These are phyloP conservation scores for Pholiota conissans DNA, from an alignment of 768 basidiomycete genomes.

Conservation along the genomic window DNA sequence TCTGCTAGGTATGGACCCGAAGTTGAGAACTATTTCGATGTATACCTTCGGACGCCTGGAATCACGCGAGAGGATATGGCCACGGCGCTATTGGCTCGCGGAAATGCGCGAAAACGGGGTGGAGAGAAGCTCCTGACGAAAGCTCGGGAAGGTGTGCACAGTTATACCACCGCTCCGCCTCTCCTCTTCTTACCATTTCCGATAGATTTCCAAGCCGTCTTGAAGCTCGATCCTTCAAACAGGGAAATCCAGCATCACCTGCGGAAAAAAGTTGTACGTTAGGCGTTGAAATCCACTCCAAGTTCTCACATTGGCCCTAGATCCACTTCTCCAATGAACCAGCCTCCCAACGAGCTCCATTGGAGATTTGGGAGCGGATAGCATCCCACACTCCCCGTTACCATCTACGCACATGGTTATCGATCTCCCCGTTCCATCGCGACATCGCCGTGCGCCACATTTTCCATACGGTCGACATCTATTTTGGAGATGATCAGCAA, in stretches of 20 bases:
- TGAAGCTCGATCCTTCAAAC: constrained; percentile 61
- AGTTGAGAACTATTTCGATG: constrained; percentile 66
- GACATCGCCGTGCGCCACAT: constrained; percentile 65
- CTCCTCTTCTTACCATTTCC: background rate
- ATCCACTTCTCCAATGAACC: constrained; percentile 56
- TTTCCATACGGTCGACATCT: constrained; percentile 67
- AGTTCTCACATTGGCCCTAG: constrained; percentile 26
- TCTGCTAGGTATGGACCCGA: constrained; percentile 56
- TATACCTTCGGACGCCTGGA: constrained; percentile 62
- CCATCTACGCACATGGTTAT: constrained; percentile 70
- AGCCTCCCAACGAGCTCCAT: constrained; percentile 59
- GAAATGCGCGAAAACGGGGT: constrained; percentile 54
- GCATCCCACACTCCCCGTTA: constrained; percentile 62
- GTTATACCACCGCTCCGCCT: background rate
- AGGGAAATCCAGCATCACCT: constrained; percentile 50
- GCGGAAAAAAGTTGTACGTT: constrained; percentile 47
- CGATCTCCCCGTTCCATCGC: constrained; percentile 61
- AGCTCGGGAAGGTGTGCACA: constrained; percentile 56
- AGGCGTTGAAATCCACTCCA: background rate
- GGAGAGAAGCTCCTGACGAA: constrained; percentile 55
- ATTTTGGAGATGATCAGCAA: constrained; percentile 60
- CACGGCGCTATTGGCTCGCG: constrained; percentile 57
- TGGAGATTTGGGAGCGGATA: constrained; percentile 70
- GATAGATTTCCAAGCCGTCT: constrained; percentile 61
- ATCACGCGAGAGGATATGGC: constrained; percentile 50